Base-by-base conservation (phyloP, 2,329 filamentous ascomycete species). In the Pseudomassariella vexata region DNA sequence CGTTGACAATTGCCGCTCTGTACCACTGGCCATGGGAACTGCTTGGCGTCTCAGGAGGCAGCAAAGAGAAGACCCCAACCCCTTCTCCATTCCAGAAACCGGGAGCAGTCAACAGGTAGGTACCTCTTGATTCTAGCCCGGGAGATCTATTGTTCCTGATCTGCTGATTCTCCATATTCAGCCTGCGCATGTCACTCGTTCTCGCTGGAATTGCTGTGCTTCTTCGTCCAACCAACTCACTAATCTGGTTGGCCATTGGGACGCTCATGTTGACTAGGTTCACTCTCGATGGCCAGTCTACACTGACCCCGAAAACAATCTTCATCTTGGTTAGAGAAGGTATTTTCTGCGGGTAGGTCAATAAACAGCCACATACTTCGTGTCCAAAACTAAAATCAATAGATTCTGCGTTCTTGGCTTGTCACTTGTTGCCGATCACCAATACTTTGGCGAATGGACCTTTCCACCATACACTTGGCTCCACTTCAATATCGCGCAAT, bases 391-490 rank as follows among this genome's bases (percentile, higher is more conserved):
- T 45, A 38, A 48, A 20, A 8, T 10, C 3, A 9, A 14, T 31
- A 56, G 52, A n/a, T 65, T 66, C 19, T 48, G 69, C 2, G 68
- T 84, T 5, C 65, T 94, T 4, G 63, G 62, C 5, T 33, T 82
- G 10, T 90, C 86, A 5, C 57, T 74, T 5, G 43, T 77, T 9
- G 74, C 80, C 5, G 92, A 96, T 55, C 76, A 78, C 39, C 60
- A 79, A 14, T 95, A 88, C 62, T 98, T 94, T 55, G 78, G 79
- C 32, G 63, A 76, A 40, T 95, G 87, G 86, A 86, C 87, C 0
- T 85, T 98, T 35, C 92, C 92, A 5, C 84, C 89, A 0, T 74
- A 90, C 41, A 81, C 82, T 35, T 96, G 88, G 63, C 70, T 96
- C 36, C 76, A 90, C 52, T 90, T 95, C 68, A 98, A 98, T 61